Evolutionary conservation across 768 basidiomycete species (phyloP), one percentile per base, ranked within the genome.

Genomic region (Suillus sp.): DNA sequence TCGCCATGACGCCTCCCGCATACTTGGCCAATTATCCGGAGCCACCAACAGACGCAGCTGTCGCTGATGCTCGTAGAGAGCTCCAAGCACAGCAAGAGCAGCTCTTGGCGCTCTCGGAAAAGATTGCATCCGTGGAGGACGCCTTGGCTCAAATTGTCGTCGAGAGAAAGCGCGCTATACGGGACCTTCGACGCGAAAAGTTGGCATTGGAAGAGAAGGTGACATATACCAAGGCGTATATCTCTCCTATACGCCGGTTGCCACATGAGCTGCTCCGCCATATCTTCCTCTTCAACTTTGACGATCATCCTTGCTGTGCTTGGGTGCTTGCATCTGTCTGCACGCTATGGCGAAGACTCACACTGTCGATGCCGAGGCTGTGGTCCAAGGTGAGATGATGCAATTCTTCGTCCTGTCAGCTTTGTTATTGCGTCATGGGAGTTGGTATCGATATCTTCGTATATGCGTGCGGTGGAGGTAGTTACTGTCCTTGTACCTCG

Each of bases 271-370:
- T 93, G n/a, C 79, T 92, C 57, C 81, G 88, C 60, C 83, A 87
- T 63, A 85, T 93, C 68, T 93, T 93, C 70, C 71, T 85, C 65
- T 83, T 84, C 75, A 83, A 82, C 67, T 92, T 90, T 66, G 85
- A 89, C 61, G 84, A 85, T 61, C 81, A 89, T 71, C 84, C 88
- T n/a, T 88, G 87, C 69, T 86, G 84, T 69, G 88, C 89, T 8
- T 93, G 91, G 91, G 83, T 87, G 27, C 81, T 92, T 47, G 81
- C 89, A 4, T 83, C 88, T 0, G 90, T 92, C 4, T 91, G 85
- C 66, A 71, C 80, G 8, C 76, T 82, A 18, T 93, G 91, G 91
- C 79, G 91, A 59, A 78, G 81, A 58, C 78, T 90, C 47, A 84
- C 84, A 3, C 75, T 92, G 35, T 78, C 81, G 25, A 90, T 90